Evolutionary conservation across 2,329 filamentous ascomycete species (phyloP).

Genomic region (Tothia fuscella): DNA sequence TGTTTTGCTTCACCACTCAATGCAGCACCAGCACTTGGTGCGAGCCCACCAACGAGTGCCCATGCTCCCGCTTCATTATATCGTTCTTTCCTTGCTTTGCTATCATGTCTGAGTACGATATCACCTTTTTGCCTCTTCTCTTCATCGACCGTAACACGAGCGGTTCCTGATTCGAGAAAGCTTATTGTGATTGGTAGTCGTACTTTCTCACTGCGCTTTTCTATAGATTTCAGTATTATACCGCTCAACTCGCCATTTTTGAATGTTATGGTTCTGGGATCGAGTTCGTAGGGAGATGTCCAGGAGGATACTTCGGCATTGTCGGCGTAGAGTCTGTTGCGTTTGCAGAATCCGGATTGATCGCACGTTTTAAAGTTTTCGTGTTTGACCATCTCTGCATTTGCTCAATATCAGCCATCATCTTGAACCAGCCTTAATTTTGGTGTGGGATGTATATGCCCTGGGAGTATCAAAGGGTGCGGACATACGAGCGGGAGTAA

Average conservation of each 20-base stretch:
- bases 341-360: constrained; percentile 94
- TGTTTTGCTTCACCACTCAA: constrained; percentile 52
- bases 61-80: constrained; percentile 87
- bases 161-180: constrained; percentile 81
- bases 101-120: constrained; percentile 75
- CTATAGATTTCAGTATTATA: constrained; percentile 68
- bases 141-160: constrained; percentile 81
- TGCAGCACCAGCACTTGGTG: constrained; percentile 58
- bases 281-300: constrained; percentile 69
- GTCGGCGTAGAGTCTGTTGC: constrained; percentile 85
- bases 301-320: constrained; percentile 55
- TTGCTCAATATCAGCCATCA: constrained; percentile 4
- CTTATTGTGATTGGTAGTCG: constrained; percentile 73
- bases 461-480: neutral
- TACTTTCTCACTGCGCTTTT: constrained; percentile 53
- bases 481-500: constrained; percentile 1
- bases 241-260: constrained; percentile 70
- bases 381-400: constrained; percentile 82
- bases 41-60: constrained; percentile 71
- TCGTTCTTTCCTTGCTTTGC: constrained; percentile 74
- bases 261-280: constrained; percentile 59
- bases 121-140: constrained; percentile 80
- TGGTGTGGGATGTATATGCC: neutral
- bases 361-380: constrained; percentile 95
- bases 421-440: neutral